Percentiles rank a stretch among this genome's conserved stretches.
Evolutionary conservation across 2,329 filamentous ascomycete genomes (phyloP).

Genomic region (Penicillium sclerotigenum): DNA sequence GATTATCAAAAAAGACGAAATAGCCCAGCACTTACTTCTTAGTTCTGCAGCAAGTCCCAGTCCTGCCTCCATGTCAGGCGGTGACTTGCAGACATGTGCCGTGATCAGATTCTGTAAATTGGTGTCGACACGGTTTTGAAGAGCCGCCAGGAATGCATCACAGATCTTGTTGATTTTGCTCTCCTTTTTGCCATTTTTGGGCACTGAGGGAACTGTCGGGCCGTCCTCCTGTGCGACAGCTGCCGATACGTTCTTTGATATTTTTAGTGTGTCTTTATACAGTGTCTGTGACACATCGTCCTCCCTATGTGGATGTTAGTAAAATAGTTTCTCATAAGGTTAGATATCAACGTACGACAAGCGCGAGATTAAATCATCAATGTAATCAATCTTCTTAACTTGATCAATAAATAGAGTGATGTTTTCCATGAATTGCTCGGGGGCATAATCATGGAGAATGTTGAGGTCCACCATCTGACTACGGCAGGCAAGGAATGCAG

Average conservation of each 20-base stretch:
- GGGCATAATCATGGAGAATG: constrained; percentile 90
- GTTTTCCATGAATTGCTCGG: constrained; percentile 75
- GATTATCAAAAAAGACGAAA: background rate
- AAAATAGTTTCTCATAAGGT: constrained; percentile 14
- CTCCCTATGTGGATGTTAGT: constrained; percentile 51
- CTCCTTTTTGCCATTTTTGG: constrained; percentile 23
- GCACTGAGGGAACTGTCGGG: constrained; percentile 5
- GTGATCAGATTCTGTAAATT: constrained; percentile 90
- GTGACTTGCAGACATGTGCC: constrained; percentile 87
- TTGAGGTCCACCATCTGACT: constrained; percentile 98
- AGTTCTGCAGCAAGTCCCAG: constrained; percentile 74
- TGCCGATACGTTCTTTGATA: constrained; percentile 30
- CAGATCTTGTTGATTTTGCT: constrained; percentile 85
- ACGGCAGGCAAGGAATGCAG: constrained; percentile 82
- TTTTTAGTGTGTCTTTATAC: constrained; percentile 78
- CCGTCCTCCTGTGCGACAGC: constrained; percentile 26
- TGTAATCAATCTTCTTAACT: constrained; percentile 72
- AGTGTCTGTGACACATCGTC: constrained; percentile 93
- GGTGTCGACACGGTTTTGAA: constrained; percentile 60
- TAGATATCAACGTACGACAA: constrained; percentile 58
- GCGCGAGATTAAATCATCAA: constrained; percentile 88
- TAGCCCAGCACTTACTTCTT: constrained; percentile 38
- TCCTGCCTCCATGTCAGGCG: constrained; percentile 84
- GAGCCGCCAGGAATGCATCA: constrained; percentile 70
- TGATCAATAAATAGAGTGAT: constrained; percentile 78